Evolutionary conservation across 139 green algal species (phyloP), one percentile per base, ranked within the genome.

Genomic region (Chlamydomonas schloesseri): DNA sequence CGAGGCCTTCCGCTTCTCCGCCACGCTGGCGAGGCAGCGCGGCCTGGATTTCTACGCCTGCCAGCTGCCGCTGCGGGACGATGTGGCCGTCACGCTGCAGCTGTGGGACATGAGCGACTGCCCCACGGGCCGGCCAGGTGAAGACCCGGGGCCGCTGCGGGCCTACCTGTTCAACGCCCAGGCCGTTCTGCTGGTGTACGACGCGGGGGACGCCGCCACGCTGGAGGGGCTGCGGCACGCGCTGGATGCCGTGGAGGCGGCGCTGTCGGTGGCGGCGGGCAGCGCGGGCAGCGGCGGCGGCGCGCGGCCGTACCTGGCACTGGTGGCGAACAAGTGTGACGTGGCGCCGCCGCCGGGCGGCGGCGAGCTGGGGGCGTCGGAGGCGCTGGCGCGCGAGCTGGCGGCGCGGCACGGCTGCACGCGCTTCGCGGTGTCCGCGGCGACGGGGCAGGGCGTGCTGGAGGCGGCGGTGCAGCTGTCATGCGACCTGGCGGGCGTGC

Each of bases 51-150:
- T 79, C 34, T 79, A 87, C 57, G 29, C 33, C 28, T 79, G 81
- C 53, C 68, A 74, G 4, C 42, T 87, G 21, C 28, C 53, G 18
- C 70, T 87, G 2, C 81, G 81, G 26, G 69, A 87, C 33, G 81
- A 87, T 55, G n/a, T 79, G 13, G 14, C 28, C 2, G 69, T 87
- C 13, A 74, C 70, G 34, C 81, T 87, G 24, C 81, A 87, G 69
- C 55, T 87, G 18, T 87, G 81, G 81, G 81, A 87, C 55, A 13
- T 87, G 5, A 73, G 28, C 50, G 81, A 64, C 50, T 80, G 81
- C 53, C 79, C 79, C 18, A 37, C n/a, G n/a, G 33, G 29, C 28
- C 79, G 60, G 18, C 21, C 46, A 0, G 81, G 72, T 10, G 68
- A 78, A 20, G 18, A 46, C 28, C 11, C 34, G 0, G 23, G 23